These are phyloP conservation scores for Triadica sebifera DNA, from an alignment of 345 rosid genomes.

Conservation along the genomic window DNA sequence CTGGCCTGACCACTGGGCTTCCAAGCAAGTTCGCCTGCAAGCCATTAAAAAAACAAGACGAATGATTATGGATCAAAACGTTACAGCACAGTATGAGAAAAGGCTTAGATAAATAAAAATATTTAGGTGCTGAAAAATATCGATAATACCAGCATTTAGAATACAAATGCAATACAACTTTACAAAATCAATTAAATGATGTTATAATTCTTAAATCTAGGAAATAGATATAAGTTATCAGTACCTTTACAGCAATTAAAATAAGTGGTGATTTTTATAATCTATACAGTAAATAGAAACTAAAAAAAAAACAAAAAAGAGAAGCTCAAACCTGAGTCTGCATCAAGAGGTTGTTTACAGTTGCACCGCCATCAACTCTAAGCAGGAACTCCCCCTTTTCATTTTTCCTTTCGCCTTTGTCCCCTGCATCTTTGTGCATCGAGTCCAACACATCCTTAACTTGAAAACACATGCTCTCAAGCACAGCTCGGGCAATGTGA, in stretches of 20 bases:
- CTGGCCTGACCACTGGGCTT: constrained; percentile 84
- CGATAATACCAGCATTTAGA: neutral
- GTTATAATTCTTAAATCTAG: neutral
- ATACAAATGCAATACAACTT: neutral
- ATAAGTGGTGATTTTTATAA: neutral
- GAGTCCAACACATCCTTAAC: constrained; percentile 91
- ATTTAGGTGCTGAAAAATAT: neutral
- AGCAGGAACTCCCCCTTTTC: constrained; percentile 67
- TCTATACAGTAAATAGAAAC: neutral
- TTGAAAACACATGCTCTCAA: constrained; percentile 97
- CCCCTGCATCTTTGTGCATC: constrained; percentile 82
- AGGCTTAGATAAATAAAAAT: neutral
- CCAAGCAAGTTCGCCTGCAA: constrained; percentile 87
- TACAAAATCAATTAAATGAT: neutral
- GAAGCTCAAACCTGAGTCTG: constrained; percentile 71
- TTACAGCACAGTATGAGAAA: neutral
- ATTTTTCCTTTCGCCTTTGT: constrained; percentile 36
- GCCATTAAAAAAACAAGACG: neutral
- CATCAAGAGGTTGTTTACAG: constrained; percentile 88
- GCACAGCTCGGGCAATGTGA: constrained; percentile 90
- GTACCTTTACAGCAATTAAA: neutral
- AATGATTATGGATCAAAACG: neutral
- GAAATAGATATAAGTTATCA: too few relatives aligned
- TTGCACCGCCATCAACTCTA: constrained; percentile 94
- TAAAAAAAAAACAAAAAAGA: too few relatives aligned